Evolutionary conservation across 108 stramenopile species (phyloP).

Genomic region (Skeletonema tropicum): DNA sequence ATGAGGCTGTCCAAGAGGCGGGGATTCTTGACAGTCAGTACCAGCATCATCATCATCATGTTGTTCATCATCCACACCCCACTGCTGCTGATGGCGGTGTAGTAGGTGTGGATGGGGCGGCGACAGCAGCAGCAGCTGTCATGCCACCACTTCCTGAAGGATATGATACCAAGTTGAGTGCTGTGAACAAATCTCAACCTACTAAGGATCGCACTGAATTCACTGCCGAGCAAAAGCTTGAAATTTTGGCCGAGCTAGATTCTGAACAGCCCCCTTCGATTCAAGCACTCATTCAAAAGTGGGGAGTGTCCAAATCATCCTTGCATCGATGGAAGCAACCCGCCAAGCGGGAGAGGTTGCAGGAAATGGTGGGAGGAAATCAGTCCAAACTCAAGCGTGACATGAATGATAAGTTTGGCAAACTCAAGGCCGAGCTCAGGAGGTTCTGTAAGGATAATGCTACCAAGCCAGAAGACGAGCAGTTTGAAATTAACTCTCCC

Average conservation of each 20-base stretch:
- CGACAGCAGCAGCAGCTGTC: neutral
- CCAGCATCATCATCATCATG: neutral
- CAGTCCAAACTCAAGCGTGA: constrained; percentile 1
- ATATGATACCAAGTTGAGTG: neutral
- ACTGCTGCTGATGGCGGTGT: neutral
- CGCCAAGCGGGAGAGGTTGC: neutral
- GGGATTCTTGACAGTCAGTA: neutral
- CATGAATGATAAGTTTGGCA: constrained; percentile 6
- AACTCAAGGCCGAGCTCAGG: neutral
- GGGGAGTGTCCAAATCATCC: constrained; percentile 12
- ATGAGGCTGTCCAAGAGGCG: constrained; percentile 1
- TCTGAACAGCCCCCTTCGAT: constrained; percentile 4
- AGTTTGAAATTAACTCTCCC: neutral
- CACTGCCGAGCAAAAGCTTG: constrained; percentile 8
- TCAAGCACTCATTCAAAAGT: constrained; percentile 5
- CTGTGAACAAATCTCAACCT: neutral
- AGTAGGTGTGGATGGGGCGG: too few species aligned
- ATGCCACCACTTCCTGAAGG: neutral
- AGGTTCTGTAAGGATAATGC: neutral
- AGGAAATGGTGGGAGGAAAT: neutral
- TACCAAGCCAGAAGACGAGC: constrained; percentile 6
- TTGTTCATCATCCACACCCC: neutral
- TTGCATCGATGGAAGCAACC: constrained; percentile 15
- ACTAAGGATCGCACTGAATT: constrained; percentile 5
- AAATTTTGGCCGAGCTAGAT: constrained; percentile 8